Evolutionary conservation across 2,329 filamentous ascomycete species (phyloP), one percentile per base, ranked within the genome.

Genomic region (Chaetomium globosum): DNA sequence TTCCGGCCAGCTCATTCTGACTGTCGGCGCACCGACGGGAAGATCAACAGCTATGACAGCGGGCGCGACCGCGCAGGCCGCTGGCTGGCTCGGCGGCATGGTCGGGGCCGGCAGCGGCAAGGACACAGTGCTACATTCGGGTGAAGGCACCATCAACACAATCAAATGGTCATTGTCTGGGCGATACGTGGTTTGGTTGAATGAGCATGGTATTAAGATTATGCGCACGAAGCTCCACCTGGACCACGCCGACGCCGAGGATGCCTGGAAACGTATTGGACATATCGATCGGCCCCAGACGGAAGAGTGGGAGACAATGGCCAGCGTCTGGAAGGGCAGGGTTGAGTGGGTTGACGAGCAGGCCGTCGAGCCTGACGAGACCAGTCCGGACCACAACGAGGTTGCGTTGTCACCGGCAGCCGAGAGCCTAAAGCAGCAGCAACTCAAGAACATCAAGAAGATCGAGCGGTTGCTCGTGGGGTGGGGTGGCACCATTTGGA

Each of bases 401-500:
- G 63, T 73, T 67, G 69, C 67, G n/a, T 71, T 65, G 23, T 82
- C 83, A 0, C 77, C 80, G 2, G 81, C 83, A 2, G 76, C 80
- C 0, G 78, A 80, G 10, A 84, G 77, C 69, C 73, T 83, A 23
- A 81, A 79, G 65, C 77, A 84, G 36, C 83, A 86, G 70, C 77
- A 80, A 53, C 76, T 79, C n/a, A 78, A 79, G 59, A 78, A 74
- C 48, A 82, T 78, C 56, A 80, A 80, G 68, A 77, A 78, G 12
- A 82, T 87, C 16, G 94, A 98, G 76, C 91, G 94, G 72, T 81
- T 98, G 23, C 80, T 99, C 8, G 90, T 99, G 28, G 95, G 95
- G 10, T 99, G 96, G 95, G 95, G 95, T 67, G 90, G 93, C 65
- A 96, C 91, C 1, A 92, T 97, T 62, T 99, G 95, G 95, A 89